Evolutionary conservation across 2,329 filamentous ascomycete genomes (phyloP), one percentile per base, ranked within the genome.

Genomic region (Penicillium sp.): DNA sequence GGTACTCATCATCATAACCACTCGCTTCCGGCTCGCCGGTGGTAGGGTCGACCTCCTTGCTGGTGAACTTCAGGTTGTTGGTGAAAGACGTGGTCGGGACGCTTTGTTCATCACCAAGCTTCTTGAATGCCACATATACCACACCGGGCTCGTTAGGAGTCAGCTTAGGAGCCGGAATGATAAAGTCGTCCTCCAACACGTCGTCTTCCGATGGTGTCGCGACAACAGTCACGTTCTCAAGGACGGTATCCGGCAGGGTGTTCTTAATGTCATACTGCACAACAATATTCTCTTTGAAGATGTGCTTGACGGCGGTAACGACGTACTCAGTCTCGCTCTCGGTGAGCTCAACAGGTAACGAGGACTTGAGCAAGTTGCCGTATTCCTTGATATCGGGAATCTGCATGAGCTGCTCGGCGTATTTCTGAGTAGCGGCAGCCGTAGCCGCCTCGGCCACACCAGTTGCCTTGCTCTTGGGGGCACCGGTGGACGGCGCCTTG

Each of bases 261-360:
- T 98, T 98, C 80, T 95, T 97, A 70, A 98, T 84, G 67, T 97
- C 89, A 71, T 93, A 98, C 67, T 98, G 93, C 47, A 98, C 76
- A 29, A 98, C 92, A 65, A 98, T 78, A 66, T 97, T 89, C 69
- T 95, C 89, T 75, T 95, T 95, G 84, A 96, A 98, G 64, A 98
- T 84, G 69, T 98, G 93, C 78, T 98, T 98, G 72, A 96, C 82
- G 20, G 93, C 85, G 31, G 81, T 84, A 53, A 98, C 93, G 44
- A 96, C 90, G 63, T 98, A 98, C 72, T 98, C 93, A 18, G 92
- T 97, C 74, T 97, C 93, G 46, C 89, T 89, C 71, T 98, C 93
- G 15, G 93, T 97, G 55, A 98, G 84, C 72, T 96, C 92, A 59
- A 95, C 82, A 43, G 87, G 75, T 24, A 82, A 73, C 51, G 89